Evolutionary conservation across 1,139 yeast genomes (phyloP).

Genomic region (Zygosaccharomyces pseudobailii): DNA sequence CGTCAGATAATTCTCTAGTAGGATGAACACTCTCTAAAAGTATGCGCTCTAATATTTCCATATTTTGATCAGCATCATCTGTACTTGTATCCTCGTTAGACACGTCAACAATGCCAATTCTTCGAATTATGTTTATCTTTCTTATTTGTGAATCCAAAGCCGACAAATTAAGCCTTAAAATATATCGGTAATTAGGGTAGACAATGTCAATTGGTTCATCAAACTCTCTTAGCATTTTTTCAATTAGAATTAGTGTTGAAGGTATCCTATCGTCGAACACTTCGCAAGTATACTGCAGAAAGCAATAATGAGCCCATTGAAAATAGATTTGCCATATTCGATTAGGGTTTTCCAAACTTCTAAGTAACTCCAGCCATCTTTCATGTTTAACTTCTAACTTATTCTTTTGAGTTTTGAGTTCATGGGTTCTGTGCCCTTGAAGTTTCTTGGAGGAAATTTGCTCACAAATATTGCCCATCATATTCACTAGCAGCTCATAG

Average conservation of each 20-base stretch:
- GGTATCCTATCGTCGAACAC: conserved; percentile 26
- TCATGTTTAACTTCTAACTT: conserved; percentile 35
- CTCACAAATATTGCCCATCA: conserved; percentile 25
- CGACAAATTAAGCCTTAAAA: conserved; percentile 53
- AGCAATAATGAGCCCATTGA: conserved; percentile 41
- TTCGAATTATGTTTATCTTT: conserved; percentile 38
- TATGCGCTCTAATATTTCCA: conserved; percentile 52
- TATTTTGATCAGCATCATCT: conserved; percentile 40
- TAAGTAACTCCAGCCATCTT: conserved; percentile 38
- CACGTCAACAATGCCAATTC: conserved; percentile 28
- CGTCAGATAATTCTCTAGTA: conserved; percentile 23
- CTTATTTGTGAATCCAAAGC: conserved; percentile 54
- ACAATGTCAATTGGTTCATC: conserved; percentile 13
- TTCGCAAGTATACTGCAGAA: conserved; percentile 36
- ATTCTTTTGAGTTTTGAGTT: conserved; percentile 27
- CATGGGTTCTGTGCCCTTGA: conserved; percentile 28
- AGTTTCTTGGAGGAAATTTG: conserved; percentile 25
- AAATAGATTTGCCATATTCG: conserved; percentile 25
- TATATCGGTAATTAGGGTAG: conserved; percentile 48
- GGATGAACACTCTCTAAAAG: conserved; percentile 29
- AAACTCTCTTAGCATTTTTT: conserved; percentile 23
- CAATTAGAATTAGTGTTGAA: conserved; percentile 28
- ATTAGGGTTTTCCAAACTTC: conserved; percentile 13
- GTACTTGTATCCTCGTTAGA: conserved; percentile 33
- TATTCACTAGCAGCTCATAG: conserved; percentile 56